Percentiles rank a stretch among this genome's conserved stretches.
These are phyloP conservation scores for Trifolium repens DNA, from an alignment of 306 rosid genomes.

Conservation along the genomic window DNA sequence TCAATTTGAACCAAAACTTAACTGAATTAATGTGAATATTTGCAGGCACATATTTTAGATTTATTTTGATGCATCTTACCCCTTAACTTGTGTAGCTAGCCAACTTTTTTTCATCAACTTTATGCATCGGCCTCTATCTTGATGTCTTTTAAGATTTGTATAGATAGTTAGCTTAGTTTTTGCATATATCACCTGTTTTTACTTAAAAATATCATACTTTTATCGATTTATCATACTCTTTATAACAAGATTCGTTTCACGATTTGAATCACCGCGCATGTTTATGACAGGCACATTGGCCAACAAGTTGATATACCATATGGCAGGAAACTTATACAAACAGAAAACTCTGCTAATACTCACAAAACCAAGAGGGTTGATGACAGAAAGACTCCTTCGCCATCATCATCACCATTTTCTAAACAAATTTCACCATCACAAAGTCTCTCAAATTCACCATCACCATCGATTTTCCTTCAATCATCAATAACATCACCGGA, in stretches of 20 bases:
- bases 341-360: constrained; percentile 30
- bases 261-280: neutral
- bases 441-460: constrained; percentile 43
- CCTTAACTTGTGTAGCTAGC: neutral
- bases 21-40: too few species aligned
- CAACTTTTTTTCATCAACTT: neutral
- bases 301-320: constrained; percentile 39
- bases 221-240: neutral
- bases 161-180: neutral
- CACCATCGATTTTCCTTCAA: constrained; percentile 31
- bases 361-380: constrained; percentile 10
- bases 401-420: constrained; percentile 45
- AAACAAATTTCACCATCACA: constrained; percentile 33
- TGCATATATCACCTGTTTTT: neutral
- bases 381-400: constrained; percentile 22
- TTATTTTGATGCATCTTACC: too few species aligned
- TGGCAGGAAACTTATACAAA: constrained; percentile 57
- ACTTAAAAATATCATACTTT: neutral
- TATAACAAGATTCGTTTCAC: neutral
- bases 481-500: constrained; percentile 47
- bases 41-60: too few species aligned
- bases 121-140: neutral
- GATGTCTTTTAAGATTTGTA: neutral
- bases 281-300: constrained; percentile 57
- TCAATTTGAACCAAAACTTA: neutral